Evolutionary conservation across 495 filamentous ascomycete species (phyloP).

Genomic region (Hyaloscypha hepaticicola): DNA sequence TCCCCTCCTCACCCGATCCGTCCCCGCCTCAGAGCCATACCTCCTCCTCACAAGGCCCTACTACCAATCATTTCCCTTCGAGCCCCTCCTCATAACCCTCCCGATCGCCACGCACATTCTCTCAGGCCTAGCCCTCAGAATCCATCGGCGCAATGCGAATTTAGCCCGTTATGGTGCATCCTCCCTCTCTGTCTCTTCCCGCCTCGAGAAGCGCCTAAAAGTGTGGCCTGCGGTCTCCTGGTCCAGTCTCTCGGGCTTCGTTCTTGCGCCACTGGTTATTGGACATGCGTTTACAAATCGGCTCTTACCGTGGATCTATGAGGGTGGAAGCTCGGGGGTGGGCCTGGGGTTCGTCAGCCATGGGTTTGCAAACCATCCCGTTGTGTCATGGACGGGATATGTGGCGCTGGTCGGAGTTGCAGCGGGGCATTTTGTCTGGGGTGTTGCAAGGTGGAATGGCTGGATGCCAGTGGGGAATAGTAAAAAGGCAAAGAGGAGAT

Average conservation of each 20-base stretch:
- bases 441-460: conserved; percentile 73
- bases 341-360: conserved; percentile 82
- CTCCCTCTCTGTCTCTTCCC: conserved; percentile 25
- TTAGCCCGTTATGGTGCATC: conserved; percentile 65
- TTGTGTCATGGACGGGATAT: conserved; percentile 67
- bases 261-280: conserved; percentile 59
- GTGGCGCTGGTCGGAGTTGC: conserved; percentile 63
- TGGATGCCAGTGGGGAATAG: conserved; percentile 45
- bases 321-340: conserved; percentile 80
- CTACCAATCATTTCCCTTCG: conserved; percentile 77
- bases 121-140: conserved; percentile 72
- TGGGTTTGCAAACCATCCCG: conserved; percentile 69
- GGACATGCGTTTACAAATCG: conserved; percentile 73
- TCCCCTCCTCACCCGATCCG: conserved; percentile 57
- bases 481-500: conserved; percentile 53
- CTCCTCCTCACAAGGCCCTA: conserved; percentile 67
- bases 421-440: conserved; percentile 80
- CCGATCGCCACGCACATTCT: conserved; percentile 57
- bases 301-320: conserved; percentile 64
- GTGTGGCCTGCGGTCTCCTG: conserved; percentile 69
- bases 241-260: conserved; percentile 66
- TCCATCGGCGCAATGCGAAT: conserved; percentile 66
- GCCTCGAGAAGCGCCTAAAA: conserved; percentile 28
- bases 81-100: conserved; percentile 60
- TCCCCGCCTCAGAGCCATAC: conserved; percentile 57